Evolutionary conservation across 257 asterid species (phyloP).

Genomic region (Solanum rostratum): DNA sequence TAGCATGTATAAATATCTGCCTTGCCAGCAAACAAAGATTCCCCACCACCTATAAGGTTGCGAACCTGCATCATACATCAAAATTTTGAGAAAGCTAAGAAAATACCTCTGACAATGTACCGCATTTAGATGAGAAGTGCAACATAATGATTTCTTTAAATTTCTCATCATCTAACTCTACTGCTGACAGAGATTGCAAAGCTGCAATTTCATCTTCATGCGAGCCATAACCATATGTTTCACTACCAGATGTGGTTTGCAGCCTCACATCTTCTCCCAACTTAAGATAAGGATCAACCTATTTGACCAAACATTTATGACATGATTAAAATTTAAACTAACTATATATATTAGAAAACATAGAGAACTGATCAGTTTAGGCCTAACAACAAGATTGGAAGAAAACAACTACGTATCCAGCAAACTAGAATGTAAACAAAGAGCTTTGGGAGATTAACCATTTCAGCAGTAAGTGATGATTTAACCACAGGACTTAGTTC

Average conservation of each 20-base stretch:
- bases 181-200: conserved; percentile 20
- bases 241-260: conserved; percentile 15
- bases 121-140: conserved; percentile 18
- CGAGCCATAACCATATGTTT: conserved; percentile 24
- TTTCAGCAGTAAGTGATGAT: conserved; percentile 34
- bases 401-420: neutral
- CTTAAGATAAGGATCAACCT: conserved; percentile 33
- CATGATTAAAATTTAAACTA: neutral
- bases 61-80: neutral
- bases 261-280: conserved; percentile 27
- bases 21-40: neutral
- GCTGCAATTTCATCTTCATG: conserved; percentile 35
- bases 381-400: neutral
- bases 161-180: conserved; percentile 16
- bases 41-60: neutral
- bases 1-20: neutral
- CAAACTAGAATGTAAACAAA: neutral
- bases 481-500: conserved; percentile 23
- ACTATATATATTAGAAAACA: neutral
- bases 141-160: conserved; percentile 26
- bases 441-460: conserved; percentile 13
- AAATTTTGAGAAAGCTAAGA: neutral
- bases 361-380: neutral
- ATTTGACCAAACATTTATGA: neutral
- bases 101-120: conserved; percentile 28